Evolutionary conservation across 164 flowering plant species (phyloP).

Genomic region (Cinnamomum micranthum): DNA sequence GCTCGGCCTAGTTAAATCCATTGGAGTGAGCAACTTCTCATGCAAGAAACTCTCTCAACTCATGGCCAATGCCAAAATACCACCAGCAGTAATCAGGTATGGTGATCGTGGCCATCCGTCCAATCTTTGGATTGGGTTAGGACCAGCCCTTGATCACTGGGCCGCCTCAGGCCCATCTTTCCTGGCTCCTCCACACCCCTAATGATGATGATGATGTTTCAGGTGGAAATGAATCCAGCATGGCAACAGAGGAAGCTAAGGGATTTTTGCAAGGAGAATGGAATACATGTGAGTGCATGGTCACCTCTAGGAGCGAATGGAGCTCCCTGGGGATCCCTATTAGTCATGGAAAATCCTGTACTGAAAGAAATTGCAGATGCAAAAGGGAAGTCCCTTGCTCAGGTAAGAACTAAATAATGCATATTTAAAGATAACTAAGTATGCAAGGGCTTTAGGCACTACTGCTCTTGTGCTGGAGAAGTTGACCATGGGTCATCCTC

Average conservation of each 20-base stretch:
- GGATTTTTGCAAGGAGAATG: conserved; percentile 21
- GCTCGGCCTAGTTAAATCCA: conserved; percentile 20
- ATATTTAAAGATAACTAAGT: too few species aligned
- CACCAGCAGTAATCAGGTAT: conserved; percentile 24
- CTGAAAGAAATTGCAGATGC: conserved; percentile 27
- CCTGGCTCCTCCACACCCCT: not conserved
- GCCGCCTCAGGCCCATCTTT: not conserved
- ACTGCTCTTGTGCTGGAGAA: too few species aligned
- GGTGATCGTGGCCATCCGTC: not conserved
- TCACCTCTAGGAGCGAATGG: conserved; percentile 26
- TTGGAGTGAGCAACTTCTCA: conserved; percentile 25
- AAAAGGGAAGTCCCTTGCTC: conserved; percentile 27
- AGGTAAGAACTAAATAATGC: conserved; percentile 11
- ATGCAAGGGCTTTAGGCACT: too few species aligned
- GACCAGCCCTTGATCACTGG: not conserved
- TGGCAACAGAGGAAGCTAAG: conserved; percentile 28
- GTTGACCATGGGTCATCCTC: too few species aligned
- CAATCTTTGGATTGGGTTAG: not conserved
- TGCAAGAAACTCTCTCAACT: conserved; percentile 19
- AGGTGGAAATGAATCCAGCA: conserved; percentile 30
- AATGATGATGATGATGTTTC: not conserved
- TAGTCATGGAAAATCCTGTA: conserved; percentile 16
- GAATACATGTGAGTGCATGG: conserved; percentile 26
- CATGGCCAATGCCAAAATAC: conserved; percentile 14
- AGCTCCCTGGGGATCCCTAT: conserved; percentile 22